Base-by-base conservation (phyloP, 2,329 filamentous ascomycete genomes). In the Fusarium anguioides region DNA sequence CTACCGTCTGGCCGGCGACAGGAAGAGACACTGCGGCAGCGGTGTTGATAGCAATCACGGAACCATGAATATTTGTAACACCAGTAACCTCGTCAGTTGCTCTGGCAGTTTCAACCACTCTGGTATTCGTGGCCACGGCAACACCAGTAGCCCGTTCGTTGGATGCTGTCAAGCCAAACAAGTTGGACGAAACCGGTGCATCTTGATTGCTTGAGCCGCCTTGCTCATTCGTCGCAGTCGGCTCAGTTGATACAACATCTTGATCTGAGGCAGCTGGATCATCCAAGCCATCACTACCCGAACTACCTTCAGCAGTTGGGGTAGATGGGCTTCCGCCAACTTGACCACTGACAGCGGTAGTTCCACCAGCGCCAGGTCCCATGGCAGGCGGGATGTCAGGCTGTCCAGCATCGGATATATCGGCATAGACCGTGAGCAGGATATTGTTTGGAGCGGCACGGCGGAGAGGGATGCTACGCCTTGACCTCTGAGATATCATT, bases 381-480 rank as follows among this genome's bases (percentile, higher is more conserved):
- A 74, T 75, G 20, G 69, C 75, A 2, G 81, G 81, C 1, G 81
- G 80, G 56, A 72, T 1, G 68, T 74, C 27, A 69, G 77, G 27
- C 65, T 62, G 5, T 60, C 59, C 27, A 23, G 77, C 74, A 29
- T 71, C 68, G 23, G 65, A 59, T 14, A 81, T 63, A 53, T 76
- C 73, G 41, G 75, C 81, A 73, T 84, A 85, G 14, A 84, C 72
- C 3, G 79, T 83, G 18, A 84, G 75, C 8, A 83, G 76, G 36
- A 75, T 68, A 37, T 68, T 73, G 55, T 66, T 62, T 10, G 75
- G 73, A 4, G 70, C 68, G 14, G 76, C 77, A 29, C 75, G 75
- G 27, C 73, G 72, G 8, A 57, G 35, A 23, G 31, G 59, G 18
- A 63, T 36, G 56, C 64, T 26, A 49, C 64, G 64, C 5, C 56